Evolutionary conservation across 805 yeast genomes (phyloP), one percentile per base, ranked within the genome.

Genomic region (Kodamaea lidongshanica): DNA sequence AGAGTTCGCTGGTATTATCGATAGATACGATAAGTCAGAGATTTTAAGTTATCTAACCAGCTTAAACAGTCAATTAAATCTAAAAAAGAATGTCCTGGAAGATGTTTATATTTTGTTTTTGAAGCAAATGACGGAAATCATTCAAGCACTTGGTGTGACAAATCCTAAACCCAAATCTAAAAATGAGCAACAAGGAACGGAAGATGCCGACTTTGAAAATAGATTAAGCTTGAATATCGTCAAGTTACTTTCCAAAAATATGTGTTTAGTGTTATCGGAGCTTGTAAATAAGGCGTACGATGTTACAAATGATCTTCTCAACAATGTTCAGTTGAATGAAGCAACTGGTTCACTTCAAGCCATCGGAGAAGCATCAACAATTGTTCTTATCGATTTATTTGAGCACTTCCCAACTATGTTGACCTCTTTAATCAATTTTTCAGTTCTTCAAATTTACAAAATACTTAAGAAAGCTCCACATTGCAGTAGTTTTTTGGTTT

Each of bases 271-370:
- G 2, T 46, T 62, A 16, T 42, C 44, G 7, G 45, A 52, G 8
- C 37, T 58, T 7, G 56, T 68, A 2, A 52, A 52, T 18, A 59
- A 58, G 32, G 45, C 54, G 7, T 58, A 57, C 40, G 69, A 64
- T 34, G 45, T 56, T 16, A 58, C 65, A 30, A 62, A 64, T 36
- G 47, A 40, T 11, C 47, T 61, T 12, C 41, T 62, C 30, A 52
- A 51, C 23, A 45, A 52, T 32, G 26, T 61, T 23, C 35, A 29
- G 3, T 34, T 48, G 8, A 43, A 37, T 12, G 50, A 44, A 5
- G 33, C 14, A 15, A 45, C 41, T 15, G 42, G 9, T 11, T 21
- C 39, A 6, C 32, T 50, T 10, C 14, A 46, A 4, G 30, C 38
- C 3, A 40, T 42, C 3, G 45, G 52, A 8, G 37, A 46, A 10